A percentile compares a stretch with the other conserved stretches of the same genome.
Evolutionary conservation across 768 basidiomycete genomes (phyloP).

Genomic region (Suillus plorans): DNA sequence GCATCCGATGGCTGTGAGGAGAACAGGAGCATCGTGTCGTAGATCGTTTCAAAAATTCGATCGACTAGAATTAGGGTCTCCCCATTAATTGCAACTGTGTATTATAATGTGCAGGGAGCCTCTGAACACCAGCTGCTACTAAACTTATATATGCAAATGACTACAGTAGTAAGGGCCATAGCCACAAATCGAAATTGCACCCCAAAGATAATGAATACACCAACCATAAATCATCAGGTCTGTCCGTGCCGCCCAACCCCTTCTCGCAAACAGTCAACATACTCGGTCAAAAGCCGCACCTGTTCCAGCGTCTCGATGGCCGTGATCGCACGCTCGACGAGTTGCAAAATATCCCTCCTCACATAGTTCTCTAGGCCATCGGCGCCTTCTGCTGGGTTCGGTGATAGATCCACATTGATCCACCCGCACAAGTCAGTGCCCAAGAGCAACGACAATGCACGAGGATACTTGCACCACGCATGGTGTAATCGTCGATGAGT

Average conservation of each 20-base stretch:
- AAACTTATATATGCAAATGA: not conserved
- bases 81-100: not conserved
- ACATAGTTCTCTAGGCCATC: constrained; percentile 16
- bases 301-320: constrained; percentile 95
- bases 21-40: too few relatives aligned
- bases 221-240: not conserved
- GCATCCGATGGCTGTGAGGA: too few relatives aligned
- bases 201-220: not conserved
- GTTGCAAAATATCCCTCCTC: constrained; percentile 51
- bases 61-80: not conserved
- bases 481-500: constrained; percentile 70
- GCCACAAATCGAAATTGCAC: not conserved
- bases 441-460: constrained; percentile 94
- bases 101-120: not conserved
- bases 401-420: constrained; percentile 35
- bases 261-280: constrained; percentile 57
- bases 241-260: not conserved
- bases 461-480: constrained; percentile 68
- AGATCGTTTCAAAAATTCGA: too few relatives aligned
- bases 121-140: not conserved
- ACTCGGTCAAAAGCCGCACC: constrained; percentile 79
- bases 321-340: constrained; percentile 72
- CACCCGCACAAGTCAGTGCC: constrained; percentile 85
- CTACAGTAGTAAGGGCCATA: not conserved
- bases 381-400: not conserved